Evolutionary conservation across 768 basidiomycete species (phyloP), one percentile per base, ranked within the genome.

Genomic region (Gymnopilus junonius): DNA sequence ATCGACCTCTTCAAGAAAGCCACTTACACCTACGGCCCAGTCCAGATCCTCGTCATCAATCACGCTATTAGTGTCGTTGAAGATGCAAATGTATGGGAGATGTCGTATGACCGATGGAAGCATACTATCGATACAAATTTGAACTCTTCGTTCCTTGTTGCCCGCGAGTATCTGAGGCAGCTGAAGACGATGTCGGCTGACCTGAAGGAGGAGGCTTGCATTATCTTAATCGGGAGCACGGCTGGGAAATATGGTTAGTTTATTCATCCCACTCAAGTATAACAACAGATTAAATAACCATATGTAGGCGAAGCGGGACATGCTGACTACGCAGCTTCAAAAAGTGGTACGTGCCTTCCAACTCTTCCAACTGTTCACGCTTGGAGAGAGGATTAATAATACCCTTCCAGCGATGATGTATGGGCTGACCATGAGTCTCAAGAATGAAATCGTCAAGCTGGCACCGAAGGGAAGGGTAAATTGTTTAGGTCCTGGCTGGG

Each of bases 381-480:
- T 42, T 11, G 2, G 12, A 1, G 5, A 55, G 21, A 8, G 1
- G 31, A 23, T 4, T 51, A 56, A 43, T 14, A 37, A 17, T 11
- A 5, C 63, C 6, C 45, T 17, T 27, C 12, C 20, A 89, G 89
- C 85, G 4, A 81, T 90, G 78, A 91, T 91, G 90, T 88, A 90
- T 64, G 92, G 90, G 1, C 70, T 92, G 34, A 85, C 84, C 3
- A 74, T 87, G 67, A 79, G 86, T 4, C 79, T 92, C 66, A 92
- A 93, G 76, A 93, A 92, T 72, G 91, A 93, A 74, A 91, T 92
- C 58, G 91, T 93, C 46, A 85, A 85, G 74, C 84, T 92, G 62
- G 90, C 90, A 0, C 88, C 90, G 0, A 80, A 74, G 58, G 92
- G 84, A 0, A 80, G 91, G n/a, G 90, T 92, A 3, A 92, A 92